A percentile compares a stretch with the other conserved stretches of the same genome.
Conservation (phyloP, 106 monocot genomes). For the Dendrobium huoshanense region DNA sequence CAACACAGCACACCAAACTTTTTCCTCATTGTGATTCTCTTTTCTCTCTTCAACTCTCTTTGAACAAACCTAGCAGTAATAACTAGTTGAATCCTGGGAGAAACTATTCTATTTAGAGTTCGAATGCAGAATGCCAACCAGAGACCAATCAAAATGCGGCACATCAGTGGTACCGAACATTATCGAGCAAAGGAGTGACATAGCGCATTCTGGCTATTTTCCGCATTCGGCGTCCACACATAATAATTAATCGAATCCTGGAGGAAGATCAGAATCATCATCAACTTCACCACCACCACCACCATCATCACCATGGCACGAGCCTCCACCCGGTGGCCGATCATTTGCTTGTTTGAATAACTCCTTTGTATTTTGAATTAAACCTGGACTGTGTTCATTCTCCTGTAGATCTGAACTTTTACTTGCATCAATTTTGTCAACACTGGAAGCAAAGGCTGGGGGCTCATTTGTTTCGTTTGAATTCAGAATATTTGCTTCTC, state of each 20-base stretch:
- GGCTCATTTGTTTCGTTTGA: constrained; percentile 36
- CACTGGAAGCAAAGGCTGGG: constrained; percentile 30
- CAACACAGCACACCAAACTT: too few species aligned
- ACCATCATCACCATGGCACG: neutral
- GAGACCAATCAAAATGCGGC: too few species aligned
- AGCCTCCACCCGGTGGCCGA: constrained; percentile 19
- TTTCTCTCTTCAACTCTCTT: too few species aligned
- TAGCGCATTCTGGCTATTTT: too few species aligned
- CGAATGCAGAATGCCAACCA: too few species aligned
- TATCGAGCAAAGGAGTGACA: too few species aligned
- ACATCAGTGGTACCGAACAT: too few species aligned
- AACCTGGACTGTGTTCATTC: neutral
- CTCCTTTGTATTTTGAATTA: neutral
- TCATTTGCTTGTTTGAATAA: neutral
- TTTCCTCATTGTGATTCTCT: too few species aligned
- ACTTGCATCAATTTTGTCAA: neutral
- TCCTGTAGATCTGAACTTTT: neutral
- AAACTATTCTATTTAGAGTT: too few species aligned
- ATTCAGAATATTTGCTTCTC: constrained; percentile 4
- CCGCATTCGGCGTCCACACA: too few species aligned
- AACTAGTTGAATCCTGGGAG: too few species aligned
- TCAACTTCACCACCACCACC: constrained; percentile 12
- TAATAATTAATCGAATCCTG: constrained; percentile 37
- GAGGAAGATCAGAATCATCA: constrained; percentile 74
- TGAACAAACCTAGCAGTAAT: too few species aligned